Evolutionary conservation across 2,329 filamentous ascomycete genomes (phyloP), one percentile per base, ranked within the genome.

Genomic region (Atkinsonella hypoxylon): DNA sequence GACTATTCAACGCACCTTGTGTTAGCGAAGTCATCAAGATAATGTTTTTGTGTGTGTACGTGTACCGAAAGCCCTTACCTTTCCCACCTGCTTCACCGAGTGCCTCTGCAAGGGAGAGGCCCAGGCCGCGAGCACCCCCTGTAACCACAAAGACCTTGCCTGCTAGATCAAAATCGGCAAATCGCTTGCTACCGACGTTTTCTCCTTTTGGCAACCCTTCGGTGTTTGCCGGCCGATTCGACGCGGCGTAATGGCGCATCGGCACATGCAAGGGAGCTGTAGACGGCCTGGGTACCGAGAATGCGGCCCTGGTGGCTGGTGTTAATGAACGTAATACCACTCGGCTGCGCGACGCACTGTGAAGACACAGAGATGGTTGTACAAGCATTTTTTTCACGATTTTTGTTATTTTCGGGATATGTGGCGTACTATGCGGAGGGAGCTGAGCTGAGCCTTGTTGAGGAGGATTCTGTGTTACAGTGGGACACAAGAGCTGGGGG

Each of bases 51-150:
- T 15, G 10, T 36, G 12, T 18, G 4, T 22, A 20, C 4, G 12
- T 15, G 10, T n/a, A 15, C 17, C 20, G 4, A 13, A 32, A 13
- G n/a, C n/a, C 20, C 47, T 40, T 34, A 79, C 78, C 77, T 56
- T 71, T 85, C 22, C 84, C 87, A 18, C 87, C 86, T 22, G 85
- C 85, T 65, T 90, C 85, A 12, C 87, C 71, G 13, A 90, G 68
- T 1, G 82, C 85, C 59, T 90, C 85, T 1, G 84, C 79, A 58
- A 89, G 78, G 6, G 82, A 79, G 18, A 91, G 67, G n/a, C 86
- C 86, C 10, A 90, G 73, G 0, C 87, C 87, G 53, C 81, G 75
- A 2, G 79, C 85, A 50, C 78, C 86, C 17, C 86, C 86, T 1
- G 84, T 85, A 3, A 89, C 81, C 31, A 86, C 64, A 45, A 88